A percentile compares a stretch with the other conserved stretches of the same genome.
phyloP scores from a whole-genome alignment of 805 yeast species.

The Peterozyma xylosa region DNA sequence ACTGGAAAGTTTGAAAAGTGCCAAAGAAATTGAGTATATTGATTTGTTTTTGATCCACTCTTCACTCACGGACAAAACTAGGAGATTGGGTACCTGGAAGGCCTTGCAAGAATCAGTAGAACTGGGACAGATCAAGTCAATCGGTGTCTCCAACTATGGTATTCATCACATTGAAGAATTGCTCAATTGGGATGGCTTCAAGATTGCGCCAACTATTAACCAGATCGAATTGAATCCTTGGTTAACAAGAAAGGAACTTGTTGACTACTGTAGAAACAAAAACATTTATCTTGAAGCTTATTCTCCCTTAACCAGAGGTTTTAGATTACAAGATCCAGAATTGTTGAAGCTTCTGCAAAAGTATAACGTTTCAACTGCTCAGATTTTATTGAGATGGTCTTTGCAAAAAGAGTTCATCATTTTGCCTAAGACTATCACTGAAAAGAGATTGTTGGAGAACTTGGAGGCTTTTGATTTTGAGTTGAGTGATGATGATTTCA shows the following conservation, averaged over 20 bases:
- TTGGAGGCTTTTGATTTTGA: constrained; percentile 32
- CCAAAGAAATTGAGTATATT: constrained; percentile 39
- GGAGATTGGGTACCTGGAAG: constrained; percentile 42
- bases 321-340: constrained; percentile 34
- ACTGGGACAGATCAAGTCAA: constrained; percentile 38
- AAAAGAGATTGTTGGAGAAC: constrained; percentile 32
- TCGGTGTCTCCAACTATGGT: constrained; percentile 65
- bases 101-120: constrained; percentile 51
- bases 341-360: constrained; percentile 37
- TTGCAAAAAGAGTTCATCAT: constrained; percentile 50
- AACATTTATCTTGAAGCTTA: constrained; percentile 53
- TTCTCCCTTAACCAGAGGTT: constrained; percentile 56
- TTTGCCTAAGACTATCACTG: constrained; percentile 25
- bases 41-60: constrained; percentile 50
- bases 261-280: constrained; percentile 33
- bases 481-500: constrained; percentile 28
- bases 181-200: constrained; percentile 34
- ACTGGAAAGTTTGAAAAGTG: constrained; percentile 31
- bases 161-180: constrained; percentile 49
- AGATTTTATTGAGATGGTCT: constrained; percentile 64
- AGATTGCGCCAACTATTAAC: constrained; percentile 36
- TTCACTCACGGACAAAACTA: constrained; percentile 34
- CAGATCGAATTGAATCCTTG: constrained; percentile 47
- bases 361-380: constrained; percentile 43
- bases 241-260: constrained; percentile 37